Evolutionary conservation across 2,329 filamentous ascomycete genomes (phyloP).

Genomic region (Tolypocladium pustulatum): DNA sequence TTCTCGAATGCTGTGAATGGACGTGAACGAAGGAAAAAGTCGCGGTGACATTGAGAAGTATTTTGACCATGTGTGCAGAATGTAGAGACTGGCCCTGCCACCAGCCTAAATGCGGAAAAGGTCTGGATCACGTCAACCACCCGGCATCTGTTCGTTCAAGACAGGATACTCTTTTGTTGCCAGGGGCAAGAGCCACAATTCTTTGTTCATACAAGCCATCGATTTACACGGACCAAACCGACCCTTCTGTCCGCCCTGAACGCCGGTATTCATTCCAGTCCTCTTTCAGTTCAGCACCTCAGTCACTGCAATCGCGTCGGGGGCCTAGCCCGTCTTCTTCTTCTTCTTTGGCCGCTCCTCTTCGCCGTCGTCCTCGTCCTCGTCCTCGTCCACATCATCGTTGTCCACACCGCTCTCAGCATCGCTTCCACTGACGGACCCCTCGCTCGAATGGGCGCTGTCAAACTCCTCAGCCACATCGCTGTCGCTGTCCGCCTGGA

Average conservation of each 20-base stretch:
- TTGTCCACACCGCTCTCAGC: slow-evolving; percentile 38
- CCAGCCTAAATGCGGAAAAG: neutral
- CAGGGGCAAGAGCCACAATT: neutral
- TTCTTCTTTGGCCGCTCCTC: slow-evolving; percentile 41
- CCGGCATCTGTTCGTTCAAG: neutral
- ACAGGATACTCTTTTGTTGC: neutral
- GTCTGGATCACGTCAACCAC: neutral
- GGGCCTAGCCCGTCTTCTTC: slow-evolving; percentile 25
- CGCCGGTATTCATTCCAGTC: neutral
- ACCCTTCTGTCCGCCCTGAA: neutral
- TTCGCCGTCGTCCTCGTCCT: slow-evolving; percentile 29
- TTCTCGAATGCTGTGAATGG: no score
- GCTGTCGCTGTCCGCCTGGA: slow-evolving; percentile 81
- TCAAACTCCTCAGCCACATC: slow-evolving; percentile 97
- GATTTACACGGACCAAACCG: neutral
- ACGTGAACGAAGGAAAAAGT: no score
- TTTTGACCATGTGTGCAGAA: no score
- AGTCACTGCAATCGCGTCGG: neutral
- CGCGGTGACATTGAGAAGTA: no score
- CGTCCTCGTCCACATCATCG: slow-evolving; percentile 32
- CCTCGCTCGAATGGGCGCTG: slow-evolving; percentile 79
- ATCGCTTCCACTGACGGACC: slow-evolving; percentile 53
- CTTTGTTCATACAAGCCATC: neutral
- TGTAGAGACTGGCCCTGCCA: neutral
- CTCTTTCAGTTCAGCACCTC: neutral